Evolutionary conservation across 108 stramenopile genomes (phyloP).

Genomic region (Fistulifera solaris): DNA sequence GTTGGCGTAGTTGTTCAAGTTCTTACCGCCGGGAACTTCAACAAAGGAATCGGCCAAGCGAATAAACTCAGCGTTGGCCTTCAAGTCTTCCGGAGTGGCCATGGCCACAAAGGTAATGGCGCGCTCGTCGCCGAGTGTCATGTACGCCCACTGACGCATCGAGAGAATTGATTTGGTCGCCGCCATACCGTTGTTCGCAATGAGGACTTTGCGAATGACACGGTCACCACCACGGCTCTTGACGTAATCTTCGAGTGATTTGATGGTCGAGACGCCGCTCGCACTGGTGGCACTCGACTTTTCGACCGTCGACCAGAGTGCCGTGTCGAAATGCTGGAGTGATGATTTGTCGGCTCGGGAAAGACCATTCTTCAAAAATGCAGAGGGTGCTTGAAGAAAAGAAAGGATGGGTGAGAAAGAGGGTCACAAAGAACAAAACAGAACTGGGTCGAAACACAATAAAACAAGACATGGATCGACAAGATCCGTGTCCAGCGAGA

Average conservation of each 20-base stretch:
- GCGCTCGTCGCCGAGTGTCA: constrained; percentile 91
- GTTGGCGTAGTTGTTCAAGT: constrained; percentile 92
- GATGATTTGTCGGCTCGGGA: neutral
- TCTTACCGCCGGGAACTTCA: constrained; percentile 87
- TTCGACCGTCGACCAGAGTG: constrained; percentile 7
- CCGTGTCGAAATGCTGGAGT: neutral
- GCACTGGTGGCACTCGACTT: constrained; percentile 10
- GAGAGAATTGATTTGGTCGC: constrained; percentile 95
- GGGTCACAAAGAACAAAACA: neutral
- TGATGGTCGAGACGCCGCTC: constrained; percentile 5
- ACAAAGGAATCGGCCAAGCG: constrained; percentile 91
- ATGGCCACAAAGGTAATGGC: constrained; percentile 96
- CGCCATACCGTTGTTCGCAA: constrained; percentile 99
- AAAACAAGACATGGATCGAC: too few relatives aligned
- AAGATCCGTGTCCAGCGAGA: too few relatives aligned
- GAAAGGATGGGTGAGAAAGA: neutral
- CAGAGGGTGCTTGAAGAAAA: constrained; percentile 6
- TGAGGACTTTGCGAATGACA: constrained; percentile 80
- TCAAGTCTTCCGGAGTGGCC: constrained; percentile 96
- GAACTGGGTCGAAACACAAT: neutral
- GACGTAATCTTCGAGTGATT: constrained; percentile 83
- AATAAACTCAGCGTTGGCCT: constrained; percentile 97
- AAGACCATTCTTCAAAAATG: constrained; percentile 7
- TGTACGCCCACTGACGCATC: constrained; percentile 98
- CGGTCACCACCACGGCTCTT: constrained; percentile 76